Percentiles rank a stretch among this genome's conserved stretches.
phyloP scores from a whole-genome alignment of 805 yeast species.

The Candida ficus region DNA sequence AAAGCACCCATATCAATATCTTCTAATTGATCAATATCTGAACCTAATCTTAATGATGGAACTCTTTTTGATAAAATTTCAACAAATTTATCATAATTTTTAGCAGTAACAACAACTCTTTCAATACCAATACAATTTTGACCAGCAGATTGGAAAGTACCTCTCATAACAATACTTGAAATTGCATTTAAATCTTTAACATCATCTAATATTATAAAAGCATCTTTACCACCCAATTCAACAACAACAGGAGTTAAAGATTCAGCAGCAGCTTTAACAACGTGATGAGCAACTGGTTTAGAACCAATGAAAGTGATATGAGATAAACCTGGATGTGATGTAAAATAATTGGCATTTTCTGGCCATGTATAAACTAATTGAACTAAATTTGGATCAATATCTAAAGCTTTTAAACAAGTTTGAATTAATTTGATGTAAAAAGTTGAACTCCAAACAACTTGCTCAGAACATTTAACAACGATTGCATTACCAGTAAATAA shows the following conservation, averaged over 20 bases:
- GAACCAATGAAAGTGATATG: conserved; percentile 97
- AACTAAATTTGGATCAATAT: conserved; percentile 74
- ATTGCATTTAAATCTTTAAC: conserved; percentile 49
- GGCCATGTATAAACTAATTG: conserved; percentile 90
- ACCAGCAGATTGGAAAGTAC: conserved; percentile 95
- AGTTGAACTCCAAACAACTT: conserved; percentile 90
- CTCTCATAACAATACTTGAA: conserved; percentile 85
- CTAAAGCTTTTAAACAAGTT: conserved; percentile 67
- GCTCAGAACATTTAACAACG: conserved; percentile 91
- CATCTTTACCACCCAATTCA: conserved; percentile 96
- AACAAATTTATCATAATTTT: conserved; percentile 60
- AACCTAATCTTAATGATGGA: conserved; percentile 66
- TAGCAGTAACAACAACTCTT: conserved; percentile 77
- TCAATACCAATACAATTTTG: conserved; percentile 98
- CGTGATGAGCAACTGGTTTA: conserved; percentile 88
- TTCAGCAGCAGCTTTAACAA: conserved; percentile 75
- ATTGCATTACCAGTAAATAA: conserved; percentile 89
- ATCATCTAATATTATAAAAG: conserved; percentile 82
- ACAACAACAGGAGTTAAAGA: conserved; percentile 92
- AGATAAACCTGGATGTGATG: conserved; percentile 73
- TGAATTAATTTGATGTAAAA: conserved; percentile 71
- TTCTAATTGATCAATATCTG: conserved; percentile 86
- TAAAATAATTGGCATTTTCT: conserved; percentile 78
- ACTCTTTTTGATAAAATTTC: conserved; percentile 54
- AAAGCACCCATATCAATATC: conserved; percentile 96